phyloP scores from a whole-genome alignment of 257 asterid species.

The Lantana camara region DNA sequence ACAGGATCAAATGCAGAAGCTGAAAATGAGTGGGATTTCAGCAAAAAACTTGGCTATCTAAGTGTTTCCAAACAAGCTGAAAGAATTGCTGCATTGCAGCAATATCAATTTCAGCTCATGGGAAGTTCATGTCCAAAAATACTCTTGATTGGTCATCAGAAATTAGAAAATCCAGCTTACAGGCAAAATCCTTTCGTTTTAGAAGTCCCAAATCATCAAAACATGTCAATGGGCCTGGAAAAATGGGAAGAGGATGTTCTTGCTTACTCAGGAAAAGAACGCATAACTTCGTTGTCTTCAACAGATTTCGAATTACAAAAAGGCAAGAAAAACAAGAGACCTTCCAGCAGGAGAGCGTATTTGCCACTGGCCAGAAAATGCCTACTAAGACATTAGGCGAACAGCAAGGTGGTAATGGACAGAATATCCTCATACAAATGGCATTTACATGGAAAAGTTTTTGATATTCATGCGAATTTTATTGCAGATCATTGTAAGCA shows the following conservation, averaged over 20 bases:
- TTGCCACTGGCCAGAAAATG: conserved; percentile 31
- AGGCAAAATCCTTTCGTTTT: conserved; percentile 31
- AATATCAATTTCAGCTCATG: conserved; percentile 34
- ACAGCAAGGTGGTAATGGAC: conserved; percentile 46
- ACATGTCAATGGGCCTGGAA: conserved; percentile 36
- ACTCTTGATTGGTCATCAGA: conserved; percentile 32
- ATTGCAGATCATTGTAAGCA: no score
- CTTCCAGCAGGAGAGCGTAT: conserved; percentile 37
- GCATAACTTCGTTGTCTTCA: conserved; percentile 40
- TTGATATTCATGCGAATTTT: conserved; percentile 23
- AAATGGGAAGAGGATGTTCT: conserved; percentile 35
- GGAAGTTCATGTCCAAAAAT: conserved; percentile 30
- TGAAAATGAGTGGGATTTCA: conserved; percentile 39
- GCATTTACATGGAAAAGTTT: not conserved
- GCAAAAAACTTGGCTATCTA: conserved; percentile 19
- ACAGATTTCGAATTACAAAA: conserved; percentile 31
- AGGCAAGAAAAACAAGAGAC: conserved; percentile 37
- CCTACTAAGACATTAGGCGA: conserved; percentile 39
- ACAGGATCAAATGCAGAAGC: conserved; percentile 62
- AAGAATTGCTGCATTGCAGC: conserved; percentile 36
- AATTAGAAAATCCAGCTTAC: conserved; percentile 31
- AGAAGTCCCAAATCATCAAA: conserved; percentile 32
- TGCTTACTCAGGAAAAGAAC: conserved; percentile 33
- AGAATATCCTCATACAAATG: conserved; percentile 13
- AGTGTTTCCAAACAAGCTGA: conserved; percentile 31